Evolutionary conservation across 306 rosid genomes (phyloP).

Genomic region (Corylus avellana): DNA sequence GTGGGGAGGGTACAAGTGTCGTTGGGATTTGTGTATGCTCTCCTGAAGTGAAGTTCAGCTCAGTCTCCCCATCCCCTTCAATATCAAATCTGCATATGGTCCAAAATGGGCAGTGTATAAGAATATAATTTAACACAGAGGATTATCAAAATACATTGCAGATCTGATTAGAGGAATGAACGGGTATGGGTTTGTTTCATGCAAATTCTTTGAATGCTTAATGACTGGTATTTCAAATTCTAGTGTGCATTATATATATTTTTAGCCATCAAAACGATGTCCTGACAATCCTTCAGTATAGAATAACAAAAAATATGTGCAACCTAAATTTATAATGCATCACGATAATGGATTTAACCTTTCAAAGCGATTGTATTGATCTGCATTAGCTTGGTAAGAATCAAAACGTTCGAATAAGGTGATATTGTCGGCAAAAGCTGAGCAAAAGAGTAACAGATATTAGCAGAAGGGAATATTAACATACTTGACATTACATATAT

Average conservation of each 20-base stretch:
- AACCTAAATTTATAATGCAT: conserved; percentile 13
- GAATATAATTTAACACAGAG: neutral
- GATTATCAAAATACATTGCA: conserved; percentile 7
- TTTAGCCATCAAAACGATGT: too few species aligned
- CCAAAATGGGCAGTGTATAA: conserved; percentile 3
- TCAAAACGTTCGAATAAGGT: conserved; percentile 58
- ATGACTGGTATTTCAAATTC: neutral
- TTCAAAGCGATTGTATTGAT: conserved; percentile 51
- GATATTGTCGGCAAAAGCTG: conserved; percentile 72
- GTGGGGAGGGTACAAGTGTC: conserved; percentile 54
- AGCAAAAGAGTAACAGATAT: conserved; percentile 20
- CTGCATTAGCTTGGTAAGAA: conserved; percentile 42
- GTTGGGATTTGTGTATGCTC: conserved; percentile 45
- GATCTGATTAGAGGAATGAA: neutral
- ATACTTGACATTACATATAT: conserved; percentile 1
- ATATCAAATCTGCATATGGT: conserved; percentile 65
- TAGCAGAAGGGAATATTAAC: conserved; percentile 16
- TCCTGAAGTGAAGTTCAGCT: conserved; percentile 44
- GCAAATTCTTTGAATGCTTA: neutral
- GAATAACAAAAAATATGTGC: conserved; percentile 5
- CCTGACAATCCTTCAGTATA: neutral
- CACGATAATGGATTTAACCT: conserved; percentile 45
- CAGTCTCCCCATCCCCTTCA: conserved; percentile 63
- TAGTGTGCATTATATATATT: too few species aligned
- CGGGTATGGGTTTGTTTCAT: neutral